phyloP scores from a whole-genome alignment of 2,329 filamentous ascomycete genomes.

The Aspergillus sp. region DNA sequence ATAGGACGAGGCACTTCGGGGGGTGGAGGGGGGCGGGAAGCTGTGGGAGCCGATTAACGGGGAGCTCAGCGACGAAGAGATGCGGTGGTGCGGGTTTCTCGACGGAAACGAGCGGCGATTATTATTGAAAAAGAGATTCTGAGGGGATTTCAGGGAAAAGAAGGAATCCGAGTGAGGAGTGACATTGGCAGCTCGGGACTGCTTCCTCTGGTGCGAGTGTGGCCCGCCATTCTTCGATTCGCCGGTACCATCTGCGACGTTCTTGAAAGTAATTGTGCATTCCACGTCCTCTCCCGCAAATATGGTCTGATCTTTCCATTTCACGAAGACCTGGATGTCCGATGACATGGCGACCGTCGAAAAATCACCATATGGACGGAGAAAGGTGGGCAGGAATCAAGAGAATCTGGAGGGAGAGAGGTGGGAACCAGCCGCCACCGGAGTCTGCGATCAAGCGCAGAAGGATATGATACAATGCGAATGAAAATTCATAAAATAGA shows the following conservation, averaged over 20 bases:
- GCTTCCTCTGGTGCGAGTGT: constrained; percentile 36
- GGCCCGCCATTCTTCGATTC: constrained; percentile 30
- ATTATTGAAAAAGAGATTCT: constrained; percentile 36
- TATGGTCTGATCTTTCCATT: constrained; percentile 90
- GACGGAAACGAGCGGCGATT: constrained; percentile 37
- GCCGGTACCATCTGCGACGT: constrained; percentile 57
- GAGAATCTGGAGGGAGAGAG: constrained; percentile 17
- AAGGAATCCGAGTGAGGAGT: constrained; percentile 36
- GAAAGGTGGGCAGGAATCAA: constrained; percentile 16
- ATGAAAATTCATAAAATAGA: constrained; percentile 3
- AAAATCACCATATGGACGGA: constrained; percentile 33
- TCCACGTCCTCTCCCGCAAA: constrained; percentile 96
- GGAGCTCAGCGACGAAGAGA: constrained; percentile 41
- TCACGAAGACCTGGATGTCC: constrained; percentile 93
- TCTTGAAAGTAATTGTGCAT: constrained; percentile 95
- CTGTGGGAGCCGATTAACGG: constrained; percentile 40
- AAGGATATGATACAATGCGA: constrained; percentile 9
- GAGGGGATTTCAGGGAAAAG: constrained; percentile 40
- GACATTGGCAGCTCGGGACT: constrained; percentile 36
- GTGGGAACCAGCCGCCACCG: constrained; percentile 21
- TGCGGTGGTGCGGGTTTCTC: constrained; percentile 36
- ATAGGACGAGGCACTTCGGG: constrained; percentile 30
- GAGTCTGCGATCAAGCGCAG: background rate
- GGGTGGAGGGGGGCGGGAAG: constrained; percentile 41
- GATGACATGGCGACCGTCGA: constrained; percentile 48